These are phyloP conservation scores for Amanita molliuscula DNA, from an alignment of 768 basidiomycete species.

Conservation along the genomic window DNA sequence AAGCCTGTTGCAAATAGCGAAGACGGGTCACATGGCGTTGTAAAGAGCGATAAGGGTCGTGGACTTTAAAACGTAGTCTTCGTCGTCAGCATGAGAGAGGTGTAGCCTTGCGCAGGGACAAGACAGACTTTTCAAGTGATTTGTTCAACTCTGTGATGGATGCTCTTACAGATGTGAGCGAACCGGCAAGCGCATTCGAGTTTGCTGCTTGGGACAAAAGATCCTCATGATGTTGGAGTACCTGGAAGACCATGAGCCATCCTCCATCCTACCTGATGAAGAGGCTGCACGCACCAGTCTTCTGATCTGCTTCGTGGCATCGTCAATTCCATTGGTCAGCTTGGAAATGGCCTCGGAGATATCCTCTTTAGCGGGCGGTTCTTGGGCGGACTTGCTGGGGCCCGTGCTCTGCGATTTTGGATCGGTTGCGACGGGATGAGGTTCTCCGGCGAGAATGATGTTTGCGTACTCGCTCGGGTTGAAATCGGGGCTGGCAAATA, in stretches of 20 bases:
- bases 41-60: slow-evolving; percentile 71
- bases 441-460: slow-evolving; percentile 75
- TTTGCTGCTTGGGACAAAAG: slow-evolving; percentile 75
- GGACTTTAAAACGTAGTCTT: slow-evolving; percentile 81
- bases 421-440: slow-evolving; percentile 42
- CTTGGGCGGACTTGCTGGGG: slow-evolving; percentile 26
- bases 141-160: slow-evolving; percentile 67
- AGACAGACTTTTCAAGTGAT: slow-evolving; percentile 65
- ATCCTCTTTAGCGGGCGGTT: slow-evolving; percentile 67
- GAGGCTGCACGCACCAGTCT: slow-evolving; percentile 47
- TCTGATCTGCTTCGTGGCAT: slow-evolving; percentile 86
- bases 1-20: slow-evolving; percentile 70
- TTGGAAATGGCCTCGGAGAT: slow-evolving; percentile 85
- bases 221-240: slow-evolving; percentile 74
- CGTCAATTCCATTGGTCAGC: slow-evolving; percentile 80
- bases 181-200: slow-evolving; percentile 59
- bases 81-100: slow-evolving; percentile 11
- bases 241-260: slow-evolving; percentile 30
- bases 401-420: slow-evolving; percentile 21
- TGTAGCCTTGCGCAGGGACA: not conserved
- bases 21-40: slow-evolving; percentile 62
- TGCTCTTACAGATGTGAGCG: slow-evolving; percentile 52
- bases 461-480: slow-evolving; percentile 89
- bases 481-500: slow-evolving; percentile 68
- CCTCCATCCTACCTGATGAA: not conserved